Conservation (phyloP, 345 rosid species). For the Bruguiera parviflora region DNA sequence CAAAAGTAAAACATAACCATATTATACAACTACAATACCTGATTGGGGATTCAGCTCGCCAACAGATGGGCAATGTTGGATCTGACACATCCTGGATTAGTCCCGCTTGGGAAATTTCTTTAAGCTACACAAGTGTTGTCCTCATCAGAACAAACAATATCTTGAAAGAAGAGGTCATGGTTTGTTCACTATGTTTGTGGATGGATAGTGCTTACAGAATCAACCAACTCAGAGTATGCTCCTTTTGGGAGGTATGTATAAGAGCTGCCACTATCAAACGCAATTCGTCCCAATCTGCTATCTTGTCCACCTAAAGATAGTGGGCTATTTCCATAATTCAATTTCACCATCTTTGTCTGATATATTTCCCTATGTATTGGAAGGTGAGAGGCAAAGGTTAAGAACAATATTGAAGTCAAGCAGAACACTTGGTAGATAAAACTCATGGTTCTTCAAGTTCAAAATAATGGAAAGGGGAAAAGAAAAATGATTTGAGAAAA, state of each 20-base stretch:
- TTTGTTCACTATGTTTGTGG: neutral
- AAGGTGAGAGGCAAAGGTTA: slow-evolving; percentile 1
- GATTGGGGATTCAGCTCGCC: slow-evolving; percentile 51
- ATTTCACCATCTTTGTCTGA: slow-evolving; percentile 46
- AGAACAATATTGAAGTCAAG: slow-evolving; percentile 14
- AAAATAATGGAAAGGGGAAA: neutral
- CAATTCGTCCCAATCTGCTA: slow-evolving; percentile 38
- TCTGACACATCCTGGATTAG: slow-evolving; percentile 56
- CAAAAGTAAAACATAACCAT: too few relatives aligned
- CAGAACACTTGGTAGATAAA: neutral
- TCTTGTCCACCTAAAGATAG: slow-evolving; percentile 48
- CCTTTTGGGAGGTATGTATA: slow-evolving; percentile 77
- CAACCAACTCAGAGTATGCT: slow-evolving; percentile 60
- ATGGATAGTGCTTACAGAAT: slow-evolving; percentile 52
- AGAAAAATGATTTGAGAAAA: neutral
- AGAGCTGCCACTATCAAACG: slow-evolving; percentile 91
- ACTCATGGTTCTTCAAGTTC: neutral
- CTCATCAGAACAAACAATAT: slow-evolving; percentile 3
- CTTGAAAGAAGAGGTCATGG: neutral
- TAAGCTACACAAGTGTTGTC: slow-evolving; percentile 43
- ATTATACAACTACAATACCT: slow-evolving; percentile 39
- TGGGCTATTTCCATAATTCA: slow-evolving; percentile 57
- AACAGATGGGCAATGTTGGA: slow-evolving; percentile 72
- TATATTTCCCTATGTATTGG: slow-evolving; percentile 51
- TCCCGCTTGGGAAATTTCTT: slow-evolving; percentile 43